These are phyloP conservation scores for Eremothecium coryli DNA, from an alignment of 1,139 yeast genomes.

Conservation along the genomic window DNA sequence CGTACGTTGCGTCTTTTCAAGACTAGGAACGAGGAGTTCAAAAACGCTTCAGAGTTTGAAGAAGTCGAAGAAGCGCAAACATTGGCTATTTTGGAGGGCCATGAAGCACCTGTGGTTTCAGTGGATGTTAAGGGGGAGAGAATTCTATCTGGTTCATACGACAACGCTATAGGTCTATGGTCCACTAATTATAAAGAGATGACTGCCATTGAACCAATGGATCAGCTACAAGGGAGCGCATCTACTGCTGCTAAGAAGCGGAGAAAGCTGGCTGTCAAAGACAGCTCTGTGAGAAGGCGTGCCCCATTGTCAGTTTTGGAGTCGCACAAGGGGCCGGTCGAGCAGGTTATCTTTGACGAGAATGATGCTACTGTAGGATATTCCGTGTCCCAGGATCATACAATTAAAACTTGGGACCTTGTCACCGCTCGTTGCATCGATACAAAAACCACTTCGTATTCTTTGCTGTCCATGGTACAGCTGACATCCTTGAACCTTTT, in stretches of 20 bases:
- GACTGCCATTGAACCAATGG: slow-evolving; percentile 59
- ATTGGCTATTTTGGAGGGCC: slow-evolving; percentile 78
- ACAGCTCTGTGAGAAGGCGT: slow-evolving; percentile 67
- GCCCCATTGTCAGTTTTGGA: slow-evolving; percentile 70
- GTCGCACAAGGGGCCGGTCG: slow-evolving; percentile 81
- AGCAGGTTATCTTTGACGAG: slow-evolving; percentile 66
- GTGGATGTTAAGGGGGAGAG: slow-evolving; percentile 51
- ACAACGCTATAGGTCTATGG: slow-evolving; percentile 79
- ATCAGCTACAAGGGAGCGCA: slow-evolving; percentile 36
- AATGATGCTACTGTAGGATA: slow-evolving; percentile 74
- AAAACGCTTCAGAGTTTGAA: slow-evolving; percentile 24
- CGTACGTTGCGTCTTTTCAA: slow-evolving; percentile 86
- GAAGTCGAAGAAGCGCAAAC: slow-evolving; percentile 64
- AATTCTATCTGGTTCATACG: slow-evolving; percentile 79
- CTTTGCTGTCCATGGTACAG: slow-evolving; percentile 66
- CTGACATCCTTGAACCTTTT: slow-evolving; percentile 58
- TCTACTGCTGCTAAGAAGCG: slow-evolving; percentile 85
- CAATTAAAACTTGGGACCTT: slow-evolving; percentile 92
- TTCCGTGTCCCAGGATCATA: slow-evolving; percentile 92
- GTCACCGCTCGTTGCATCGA: slow-evolving; percentile 76
- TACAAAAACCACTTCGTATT: slow-evolving; percentile 80
- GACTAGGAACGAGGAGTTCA: slow-evolving; percentile 39
- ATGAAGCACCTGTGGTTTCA: slow-evolving; percentile 76
- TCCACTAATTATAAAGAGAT: slow-evolving; percentile 77
- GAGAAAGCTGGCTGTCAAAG: slow-evolving; percentile 70